Base-by-base conservation (phyloP, 1,139 yeast genomes). In the Yamadazyma dendronema region DNA sequence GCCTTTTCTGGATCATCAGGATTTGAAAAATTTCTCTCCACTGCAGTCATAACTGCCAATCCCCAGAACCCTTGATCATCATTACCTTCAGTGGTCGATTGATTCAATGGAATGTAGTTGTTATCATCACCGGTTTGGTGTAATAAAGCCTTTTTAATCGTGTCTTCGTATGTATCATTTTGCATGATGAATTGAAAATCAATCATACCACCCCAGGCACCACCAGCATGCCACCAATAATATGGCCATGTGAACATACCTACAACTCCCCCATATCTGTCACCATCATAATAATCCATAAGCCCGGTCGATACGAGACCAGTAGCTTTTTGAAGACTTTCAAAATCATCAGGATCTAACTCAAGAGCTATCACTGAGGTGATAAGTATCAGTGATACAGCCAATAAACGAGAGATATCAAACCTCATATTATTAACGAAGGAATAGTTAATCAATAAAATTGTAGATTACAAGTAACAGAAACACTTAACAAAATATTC, bases 171-270 rank as follows among this genome's bases (percentile, higher is more conserved):
- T 1, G 87, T 75, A 50, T 73, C 73, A 59, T 86, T 81, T 24
- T 75, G 65, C 57, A 88, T 80, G 54, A 75, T 74, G 48, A 65
- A 74, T 52, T 81, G 68, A 54, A 80, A 83, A 56, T 84, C 90
- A 36, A 87, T 63, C 62, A 87, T 53, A 9, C 87, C 75, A 10
- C 90, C 92, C 79, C 87, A 82, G 1, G 86, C 88, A 41, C 88
- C 95, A 46, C 95, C 96, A 31, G 94, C 92, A 64, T 84, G 86
- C 95, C 96, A 88, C 96, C 96, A 88, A 67, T 84, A 86, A 65
- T 84, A 85, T 2, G 95, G 95, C 45, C 68, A 56, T 13, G 72
- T 65, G 57, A 88, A 87, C 83, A 79, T 76, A 25, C 96, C 96
- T 19, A 85, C 74, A 9, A 83, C 75, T 27, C 89, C 85, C 30